These are phyloP conservation scores for Polyporus arcularius DNA, from an alignment of 768 basidiomycete genomes.

Conservation along the genomic window DNA sequence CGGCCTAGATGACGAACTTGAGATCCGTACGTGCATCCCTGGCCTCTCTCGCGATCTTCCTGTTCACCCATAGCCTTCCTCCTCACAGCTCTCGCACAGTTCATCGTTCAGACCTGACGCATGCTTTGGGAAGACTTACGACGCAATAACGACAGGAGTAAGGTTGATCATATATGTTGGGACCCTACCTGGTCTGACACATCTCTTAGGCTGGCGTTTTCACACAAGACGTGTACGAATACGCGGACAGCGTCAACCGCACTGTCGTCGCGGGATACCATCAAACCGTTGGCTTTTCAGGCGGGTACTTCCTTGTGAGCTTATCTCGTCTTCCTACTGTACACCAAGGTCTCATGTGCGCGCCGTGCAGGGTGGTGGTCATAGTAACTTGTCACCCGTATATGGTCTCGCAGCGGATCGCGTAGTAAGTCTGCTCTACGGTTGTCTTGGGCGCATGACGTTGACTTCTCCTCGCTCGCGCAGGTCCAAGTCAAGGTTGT, in stretches of 20 bases:
- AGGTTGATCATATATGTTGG: background rate
- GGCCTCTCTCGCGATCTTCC: background rate
- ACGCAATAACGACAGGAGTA: conserved; percentile 34
- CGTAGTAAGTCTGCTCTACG: conserved; percentile 22
- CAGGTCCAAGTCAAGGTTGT: conserved; percentile 52
- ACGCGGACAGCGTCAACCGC: conserved; percentile 37
- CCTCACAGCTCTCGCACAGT: conserved; percentile 18
- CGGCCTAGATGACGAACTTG: conserved; percentile 18
- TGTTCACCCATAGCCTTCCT: background rate
- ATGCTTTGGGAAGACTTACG: conserved; percentile 24
- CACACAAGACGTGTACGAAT: conserved; percentile 34
- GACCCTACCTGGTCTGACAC: background rate
- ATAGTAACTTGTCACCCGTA: conserved; percentile 30
- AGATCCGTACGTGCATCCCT: conserved; percentile 11
- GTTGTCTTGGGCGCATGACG: background rate
- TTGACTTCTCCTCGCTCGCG: background rate
- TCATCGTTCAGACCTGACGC: conserved; percentile 18
- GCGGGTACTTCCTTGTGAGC: conserved; percentile 37
- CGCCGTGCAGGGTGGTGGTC: conserved; percentile 30
- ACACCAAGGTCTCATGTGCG: background rate
- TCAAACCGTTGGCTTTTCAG: conserved; percentile 38
- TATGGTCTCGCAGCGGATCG: conserved; percentile 35
- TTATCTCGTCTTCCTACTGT: background rate
- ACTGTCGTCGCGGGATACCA: conserved; percentile 38
- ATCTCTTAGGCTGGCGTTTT: conserved; percentile 32